Conservation (phyloP, 2,329 filamentous ascomycete genomes). For the Leptosphaerulina australis region DNA sequence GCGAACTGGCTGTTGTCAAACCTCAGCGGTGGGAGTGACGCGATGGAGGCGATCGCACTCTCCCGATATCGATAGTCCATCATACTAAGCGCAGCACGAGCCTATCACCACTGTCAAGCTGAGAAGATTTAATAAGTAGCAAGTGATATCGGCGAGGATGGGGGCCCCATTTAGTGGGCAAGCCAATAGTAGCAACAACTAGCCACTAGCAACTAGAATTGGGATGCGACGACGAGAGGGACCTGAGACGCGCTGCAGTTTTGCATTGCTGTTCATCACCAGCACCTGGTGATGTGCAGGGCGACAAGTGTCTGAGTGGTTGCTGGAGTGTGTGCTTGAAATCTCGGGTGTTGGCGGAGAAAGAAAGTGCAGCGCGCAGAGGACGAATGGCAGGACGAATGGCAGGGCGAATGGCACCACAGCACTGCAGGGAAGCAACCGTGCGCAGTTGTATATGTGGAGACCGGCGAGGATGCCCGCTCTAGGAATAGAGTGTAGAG, state of each 20-base stretch:
- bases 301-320: constrained; percentile 10
- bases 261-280: constrained; percentile 3
- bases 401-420: constrained; percentile 14
- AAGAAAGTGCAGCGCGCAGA: constrained; percentile 9
- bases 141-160: constrained; percentile 11
- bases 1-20: constrained; percentile 16
- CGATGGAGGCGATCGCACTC: constrained; percentile 16
- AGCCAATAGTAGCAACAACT: constrained; percentile 12
- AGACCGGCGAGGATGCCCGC: constrained; percentile 14
- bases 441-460: constrained; percentile 17
- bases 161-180: not conserved
- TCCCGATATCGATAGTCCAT: constrained; percentile 16
- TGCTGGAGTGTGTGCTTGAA: constrained; percentile 2
- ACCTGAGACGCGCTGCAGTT: constrained; percentile 8
- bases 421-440: constrained; percentile 8
- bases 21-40: constrained; percentile 15
- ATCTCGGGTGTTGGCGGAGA: constrained; percentile 9
- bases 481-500: constrained; percentile 16
- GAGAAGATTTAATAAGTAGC: constrained; percentile 13
- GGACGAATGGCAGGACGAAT: no score
- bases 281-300: constrained; percentile 10
- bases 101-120: constrained; percentile 8
- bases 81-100: constrained; percentile 1
- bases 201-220: no score
- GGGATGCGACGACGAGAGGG: not conserved